Percentiles rank a stretch among this genome's conserved stretches.
These are phyloP conservation scores for Xylaria sp. DNA, from an alignment of 495 filamentous ascomycete species.

Conservation along the genomic window DNA sequence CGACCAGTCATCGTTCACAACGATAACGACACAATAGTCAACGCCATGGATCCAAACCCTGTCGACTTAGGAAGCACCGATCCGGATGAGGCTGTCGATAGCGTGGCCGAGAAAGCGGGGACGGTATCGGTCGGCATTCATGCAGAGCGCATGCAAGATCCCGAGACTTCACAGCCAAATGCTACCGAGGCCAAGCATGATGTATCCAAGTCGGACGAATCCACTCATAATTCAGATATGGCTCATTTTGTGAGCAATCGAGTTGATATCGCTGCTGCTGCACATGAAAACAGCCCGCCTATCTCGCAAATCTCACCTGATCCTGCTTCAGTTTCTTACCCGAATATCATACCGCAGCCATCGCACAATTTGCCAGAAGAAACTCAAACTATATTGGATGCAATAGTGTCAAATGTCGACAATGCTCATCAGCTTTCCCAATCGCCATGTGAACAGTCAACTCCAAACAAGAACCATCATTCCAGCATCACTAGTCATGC, in stretches of 20 bases:
- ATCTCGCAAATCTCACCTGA: conserved; percentile 23
- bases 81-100: conserved; percentile 33
- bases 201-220: conserved; percentile 50
- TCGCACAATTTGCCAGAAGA: conserved; percentile 29
- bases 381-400: conserved; percentile 17
- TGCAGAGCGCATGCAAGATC: conserved; percentile 34
- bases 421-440: conserved; percentile 20
- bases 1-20: background rate
- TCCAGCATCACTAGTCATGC: conserved; percentile 34
- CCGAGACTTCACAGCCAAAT: conserved; percentile 33
- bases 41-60: background rate
- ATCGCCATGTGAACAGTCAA: conserved; percentile 33
- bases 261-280: conserved; percentile 36
- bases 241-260: conserved; percentile 40
- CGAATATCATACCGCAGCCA: conserved; percentile 32
- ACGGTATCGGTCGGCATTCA: conserved; percentile 17
- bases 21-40: background rate
- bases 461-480: conserved; percentile 36
- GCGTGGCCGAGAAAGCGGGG: conserved; percentile 31
- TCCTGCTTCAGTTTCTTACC: conserved; percentile 7
- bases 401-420: conserved; percentile 24
- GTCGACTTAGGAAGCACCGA: background rate
- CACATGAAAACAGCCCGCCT: conserved; percentile 33
- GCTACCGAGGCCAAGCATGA: conserved; percentile 47
- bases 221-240: conserved; percentile 47